These are phyloP conservation scores for Dalbergia cochinchinensis DNA, from an alignment of 306 rosid genomes.

Conservation along the genomic window DNA sequence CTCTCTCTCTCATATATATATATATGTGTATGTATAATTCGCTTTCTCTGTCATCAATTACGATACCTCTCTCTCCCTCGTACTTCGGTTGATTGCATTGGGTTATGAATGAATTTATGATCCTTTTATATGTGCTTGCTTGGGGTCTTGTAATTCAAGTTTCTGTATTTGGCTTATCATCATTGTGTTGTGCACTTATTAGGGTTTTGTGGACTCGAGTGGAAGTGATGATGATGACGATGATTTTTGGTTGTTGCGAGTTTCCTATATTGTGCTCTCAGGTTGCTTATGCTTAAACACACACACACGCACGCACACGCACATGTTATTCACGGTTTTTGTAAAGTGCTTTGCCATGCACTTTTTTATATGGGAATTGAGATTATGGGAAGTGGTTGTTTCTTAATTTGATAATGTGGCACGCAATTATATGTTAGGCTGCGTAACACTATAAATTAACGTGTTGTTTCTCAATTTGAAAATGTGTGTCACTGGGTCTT, in stretches of 20 bases:
- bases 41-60: no score
- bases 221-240: background rate
- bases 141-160: background rate
- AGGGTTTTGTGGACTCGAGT: slow-evolving; percentile 3
- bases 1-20: background rate
- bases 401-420: background rate
- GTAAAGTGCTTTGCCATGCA: background rate
- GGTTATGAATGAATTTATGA: background rate
- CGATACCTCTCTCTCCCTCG: no score
- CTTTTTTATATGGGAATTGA: slow-evolving; percentile 3
- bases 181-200: background rate
- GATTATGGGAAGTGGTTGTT: background rate
- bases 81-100: background rate
- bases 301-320: background rate
- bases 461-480: background rate
- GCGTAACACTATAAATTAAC: background rate
- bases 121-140: no score
- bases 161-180: background rate
- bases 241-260: background rate
- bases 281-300: background rate
- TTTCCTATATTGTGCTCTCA: background rate
- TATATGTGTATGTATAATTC: no score
- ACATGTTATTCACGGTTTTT: background rate
- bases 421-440: background rate
- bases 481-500: background rate